phyloP scores from a whole-genome alignment of 352 stramenopile genomes.

The Globisporangium uncinulatum region DNA sequence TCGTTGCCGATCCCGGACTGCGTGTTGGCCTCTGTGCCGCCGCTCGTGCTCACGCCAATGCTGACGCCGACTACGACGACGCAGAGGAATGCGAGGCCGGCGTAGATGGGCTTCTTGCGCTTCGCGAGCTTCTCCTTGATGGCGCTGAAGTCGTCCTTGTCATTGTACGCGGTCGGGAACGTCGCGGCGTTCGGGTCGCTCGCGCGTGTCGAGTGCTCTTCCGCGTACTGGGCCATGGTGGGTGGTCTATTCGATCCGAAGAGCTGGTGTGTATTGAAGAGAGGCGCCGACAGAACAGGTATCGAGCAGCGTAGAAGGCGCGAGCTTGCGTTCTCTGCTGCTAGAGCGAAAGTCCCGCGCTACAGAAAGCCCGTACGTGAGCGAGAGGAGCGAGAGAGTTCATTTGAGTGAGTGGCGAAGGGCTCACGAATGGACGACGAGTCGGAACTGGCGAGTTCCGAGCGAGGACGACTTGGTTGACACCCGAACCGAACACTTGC shows the following conservation, averaged over 20 bases:
- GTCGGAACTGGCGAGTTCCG: too few relatives aligned
- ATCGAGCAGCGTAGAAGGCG: not conserved
- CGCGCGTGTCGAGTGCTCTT: slow-evolving; percentile 35
- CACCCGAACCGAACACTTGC: too few relatives aligned
- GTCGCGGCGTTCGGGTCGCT: slow-evolving; percentile 16
- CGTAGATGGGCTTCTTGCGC: slow-evolving; percentile 66
- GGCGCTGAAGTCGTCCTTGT: slow-evolving; percentile 49
- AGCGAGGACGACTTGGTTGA: too few relatives aligned
- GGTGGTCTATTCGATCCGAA: not conserved
- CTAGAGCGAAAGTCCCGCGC: not conserved
- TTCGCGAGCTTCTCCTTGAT: slow-evolving; percentile 34
- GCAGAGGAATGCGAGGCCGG: slow-evolving; percentile 43
- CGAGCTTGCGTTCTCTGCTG: not conserved
- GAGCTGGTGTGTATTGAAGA: too few relatives aligned
- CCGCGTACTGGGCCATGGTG: slow-evolving; percentile 26
- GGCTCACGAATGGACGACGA: too few relatives aligned
- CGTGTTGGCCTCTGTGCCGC: slow-evolving; percentile 19
- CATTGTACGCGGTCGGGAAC: slow-evolving; percentile 32
- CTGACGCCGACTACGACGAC: slow-evolving; percentile 46
- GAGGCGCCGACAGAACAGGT: not conserved
- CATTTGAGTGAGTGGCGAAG: too few relatives aligned
- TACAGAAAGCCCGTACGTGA: too few relatives aligned
- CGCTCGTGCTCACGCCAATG: slow-evolving; percentile 20
- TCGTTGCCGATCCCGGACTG: slow-evolving; percentile 21
- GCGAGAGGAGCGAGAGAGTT: too few relatives aligned